These are phyloP conservation scores for Coniosporium apollinis DNA, from an alignment of 495 filamentous ascomycete species.

Conservation along the genomic window DNA sequence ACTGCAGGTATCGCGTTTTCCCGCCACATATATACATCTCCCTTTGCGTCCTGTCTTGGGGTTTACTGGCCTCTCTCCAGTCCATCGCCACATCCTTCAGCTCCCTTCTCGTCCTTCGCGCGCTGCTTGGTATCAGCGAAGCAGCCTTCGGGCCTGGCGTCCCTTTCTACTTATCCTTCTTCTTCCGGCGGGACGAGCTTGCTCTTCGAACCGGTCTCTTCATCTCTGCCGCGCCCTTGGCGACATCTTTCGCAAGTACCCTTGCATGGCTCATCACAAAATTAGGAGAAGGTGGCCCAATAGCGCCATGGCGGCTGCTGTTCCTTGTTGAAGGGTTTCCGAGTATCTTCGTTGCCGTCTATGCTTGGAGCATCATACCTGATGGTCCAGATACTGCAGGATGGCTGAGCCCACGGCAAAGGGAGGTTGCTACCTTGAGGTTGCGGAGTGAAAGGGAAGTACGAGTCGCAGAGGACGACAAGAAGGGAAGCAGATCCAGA, in stretches of 20 bases:
- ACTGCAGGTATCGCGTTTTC: constrained; percentile 33
- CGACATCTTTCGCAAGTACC: constrained; percentile 52
- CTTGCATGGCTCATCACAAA: constrained; percentile 40
- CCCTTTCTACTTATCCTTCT: constrained; percentile 45
- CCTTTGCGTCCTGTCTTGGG: constrained; percentile 41
- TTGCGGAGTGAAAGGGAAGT: constrained; percentile 29
- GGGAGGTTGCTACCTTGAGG: constrained; percentile 31
- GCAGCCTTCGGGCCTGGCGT: constrained; percentile 46
- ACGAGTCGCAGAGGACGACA: constrained; percentile 6
- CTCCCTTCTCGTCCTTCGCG: constrained; percentile 18
- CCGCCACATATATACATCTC: constrained; percentile 40
- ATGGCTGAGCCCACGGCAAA: constrained; percentile 32
- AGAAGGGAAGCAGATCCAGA: not conserved
- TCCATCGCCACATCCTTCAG: constrained; percentile 41
- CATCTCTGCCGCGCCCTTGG: constrained; percentile 45
- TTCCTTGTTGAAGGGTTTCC: constrained; percentile 49
- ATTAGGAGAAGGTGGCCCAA: constrained; percentile 27
- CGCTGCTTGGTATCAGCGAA: constrained; percentile 40
- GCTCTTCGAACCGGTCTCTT: constrained; percentile 43
- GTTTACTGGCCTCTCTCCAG: constrained; percentile 48
- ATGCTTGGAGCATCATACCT: constrained; percentile 35
- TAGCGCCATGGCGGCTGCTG: constrained; percentile 42
- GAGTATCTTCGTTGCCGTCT: constrained; percentile 38
- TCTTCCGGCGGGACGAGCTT: constrained; percentile 44
- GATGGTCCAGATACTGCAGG: constrained; percentile 35